Conservation (phyloP, 257 asterid genomes). For the Agastache rugosa region DNA sequence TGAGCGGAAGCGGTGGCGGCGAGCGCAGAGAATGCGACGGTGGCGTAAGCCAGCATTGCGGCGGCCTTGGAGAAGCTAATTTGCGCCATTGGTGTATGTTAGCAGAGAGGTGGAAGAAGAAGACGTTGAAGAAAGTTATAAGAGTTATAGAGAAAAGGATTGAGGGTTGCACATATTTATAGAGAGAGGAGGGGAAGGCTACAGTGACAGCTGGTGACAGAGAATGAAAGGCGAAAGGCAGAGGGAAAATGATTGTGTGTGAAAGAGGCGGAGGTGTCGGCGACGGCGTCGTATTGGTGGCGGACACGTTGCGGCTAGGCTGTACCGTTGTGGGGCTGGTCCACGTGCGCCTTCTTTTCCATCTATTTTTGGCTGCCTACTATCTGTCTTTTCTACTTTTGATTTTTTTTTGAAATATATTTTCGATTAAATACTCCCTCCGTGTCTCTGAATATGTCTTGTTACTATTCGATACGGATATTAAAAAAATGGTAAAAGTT, state of each 20-base stretch:
- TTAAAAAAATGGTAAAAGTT: no score
- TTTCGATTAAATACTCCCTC: no score
- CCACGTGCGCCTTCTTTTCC: constrained; percentile 21
- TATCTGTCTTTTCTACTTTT: background rate
- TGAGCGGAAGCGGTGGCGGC: constrained; percentile 50
- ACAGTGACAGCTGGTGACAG: constrained; percentile 51
- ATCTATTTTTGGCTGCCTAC: constrained; percentile 19
- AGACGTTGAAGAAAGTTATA: background rate
- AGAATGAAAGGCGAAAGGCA: background rate
- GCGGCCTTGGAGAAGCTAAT: constrained; percentile 41
- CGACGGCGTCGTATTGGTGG: constrained; percentile 37
- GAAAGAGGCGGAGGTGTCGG: constrained; percentile 33
- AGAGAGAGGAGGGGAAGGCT: constrained; percentile 24
- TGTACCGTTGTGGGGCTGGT: background rate
- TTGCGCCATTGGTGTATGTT: constrained; percentile 50
- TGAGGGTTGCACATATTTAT: constrained; percentile 16
- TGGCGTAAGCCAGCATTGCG: constrained; percentile 32
- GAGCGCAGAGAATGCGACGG: constrained; percentile 43
- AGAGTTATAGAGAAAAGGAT: background rate
- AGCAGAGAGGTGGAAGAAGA: background rate
- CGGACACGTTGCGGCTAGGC: constrained; percentile 28
- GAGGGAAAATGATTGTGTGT: background rate
- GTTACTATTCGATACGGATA: no score
- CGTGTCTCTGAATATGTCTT: no score
- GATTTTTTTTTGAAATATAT: no score